Percentiles rank a stretch among this genome's conserved stretches.
Evolutionary conservation across 2,329 filamentous ascomycete genomes (phyloP).

Genomic region (Fusarium sp.): DNA sequence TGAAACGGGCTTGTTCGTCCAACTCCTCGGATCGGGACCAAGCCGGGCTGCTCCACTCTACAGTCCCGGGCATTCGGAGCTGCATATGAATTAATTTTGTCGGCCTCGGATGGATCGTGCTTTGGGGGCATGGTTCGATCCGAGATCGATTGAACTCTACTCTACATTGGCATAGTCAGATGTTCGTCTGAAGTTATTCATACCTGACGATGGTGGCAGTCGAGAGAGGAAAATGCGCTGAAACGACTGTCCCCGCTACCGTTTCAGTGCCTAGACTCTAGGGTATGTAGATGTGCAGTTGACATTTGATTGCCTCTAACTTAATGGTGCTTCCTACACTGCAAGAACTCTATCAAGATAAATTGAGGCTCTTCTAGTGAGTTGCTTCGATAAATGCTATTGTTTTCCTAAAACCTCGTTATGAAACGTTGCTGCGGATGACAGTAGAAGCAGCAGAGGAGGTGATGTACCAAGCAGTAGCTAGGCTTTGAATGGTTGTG

Average conservation of each 20-base stretch:
- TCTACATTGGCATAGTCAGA: not conserved
- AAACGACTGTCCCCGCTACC: not conserved
- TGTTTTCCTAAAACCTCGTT: accelerated
- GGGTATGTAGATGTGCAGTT: not conserved
- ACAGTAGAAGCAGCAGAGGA: too few species aligned
- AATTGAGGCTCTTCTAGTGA: not conserved
- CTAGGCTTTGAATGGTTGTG: too few species aligned
- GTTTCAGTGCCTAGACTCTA: not conserved
- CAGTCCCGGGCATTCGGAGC: not conserved
- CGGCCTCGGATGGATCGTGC: not conserved
- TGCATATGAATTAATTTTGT: not conserved
- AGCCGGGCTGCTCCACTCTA: not conserved
- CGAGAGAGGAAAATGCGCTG: not conserved
- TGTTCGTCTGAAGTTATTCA: not conserved
- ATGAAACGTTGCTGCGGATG: too few species aligned
- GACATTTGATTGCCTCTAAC: not conserved
- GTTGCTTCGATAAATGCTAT: not conserved
- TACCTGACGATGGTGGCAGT: not conserved
- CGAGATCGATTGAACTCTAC: not conserved
- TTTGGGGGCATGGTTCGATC: not conserved
- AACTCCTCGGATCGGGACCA: not conserved
- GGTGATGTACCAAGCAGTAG: too few species aligned
- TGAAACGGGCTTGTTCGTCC: not conserved
- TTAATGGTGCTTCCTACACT: not conserved
- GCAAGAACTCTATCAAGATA: accelerated